These are phyloP conservation scores for Neurospora tetraspora DNA, from an alignment of 495 filamentous ascomycete genomes.

Conservation along the genomic window DNA sequence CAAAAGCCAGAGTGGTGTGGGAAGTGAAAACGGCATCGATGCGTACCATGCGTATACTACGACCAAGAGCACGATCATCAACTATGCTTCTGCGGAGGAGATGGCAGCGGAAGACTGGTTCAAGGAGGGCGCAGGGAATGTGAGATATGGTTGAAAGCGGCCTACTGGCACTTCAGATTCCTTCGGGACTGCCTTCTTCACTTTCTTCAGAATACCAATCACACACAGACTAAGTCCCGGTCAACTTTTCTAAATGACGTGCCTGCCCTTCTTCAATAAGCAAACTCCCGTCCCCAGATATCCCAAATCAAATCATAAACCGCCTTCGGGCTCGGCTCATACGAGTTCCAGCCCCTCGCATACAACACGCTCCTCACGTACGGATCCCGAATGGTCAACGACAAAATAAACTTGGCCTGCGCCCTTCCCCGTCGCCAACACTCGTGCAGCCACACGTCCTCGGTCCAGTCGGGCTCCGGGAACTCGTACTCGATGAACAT, in stretches of 20 bases:
- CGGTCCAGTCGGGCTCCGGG: background rate
- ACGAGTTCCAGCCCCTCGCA: background rate
- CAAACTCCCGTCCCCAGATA: background rate
- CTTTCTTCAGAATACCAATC: background rate
- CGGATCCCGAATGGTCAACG: background rate
- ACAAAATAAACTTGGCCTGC: background rate
- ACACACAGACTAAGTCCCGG: background rate
- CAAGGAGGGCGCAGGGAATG: slow-evolving; percentile 28
- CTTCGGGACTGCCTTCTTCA: background rate
- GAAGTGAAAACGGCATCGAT: slow-evolving; percentile 48
- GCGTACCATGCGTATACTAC: slow-evolving; percentile 49
- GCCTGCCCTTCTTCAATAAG: background rate
- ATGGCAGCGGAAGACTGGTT: slow-evolving; percentile 40
- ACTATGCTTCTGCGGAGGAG: slow-evolving; percentile 39
- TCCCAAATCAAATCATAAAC: background rate
- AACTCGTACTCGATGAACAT: background rate
- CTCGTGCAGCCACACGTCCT: background rate
- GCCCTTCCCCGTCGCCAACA: background rate
- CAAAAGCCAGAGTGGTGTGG: slow-evolving; percentile 42
- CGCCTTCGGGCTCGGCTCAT: background rate
- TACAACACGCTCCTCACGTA: background rate
- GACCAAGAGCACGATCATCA: slow-evolving; percentile 49
- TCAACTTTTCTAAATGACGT: background rate
- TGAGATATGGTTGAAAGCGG: slow-evolving; percentile 32
- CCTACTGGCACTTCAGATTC: background rate